phyloP scores from a whole-genome alignment of 176 grass and related monocot species.

The Olyra latifolia region DNA sequence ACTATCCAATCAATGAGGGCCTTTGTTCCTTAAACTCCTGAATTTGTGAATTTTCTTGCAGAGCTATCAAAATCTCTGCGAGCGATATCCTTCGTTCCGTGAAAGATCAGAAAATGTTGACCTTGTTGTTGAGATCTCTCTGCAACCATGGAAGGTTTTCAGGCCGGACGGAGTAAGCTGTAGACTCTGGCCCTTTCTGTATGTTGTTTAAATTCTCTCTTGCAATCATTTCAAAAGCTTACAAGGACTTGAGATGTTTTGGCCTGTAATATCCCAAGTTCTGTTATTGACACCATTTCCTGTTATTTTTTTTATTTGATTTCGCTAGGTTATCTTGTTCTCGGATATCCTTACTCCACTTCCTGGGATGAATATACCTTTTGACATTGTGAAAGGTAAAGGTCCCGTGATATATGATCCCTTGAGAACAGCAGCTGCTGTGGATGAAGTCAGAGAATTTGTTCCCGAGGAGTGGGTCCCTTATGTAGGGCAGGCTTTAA shows the following conservation, averaged over 20 bases:
- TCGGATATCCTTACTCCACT: conserved; percentile 97
- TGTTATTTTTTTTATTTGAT: conserved; percentile 1
- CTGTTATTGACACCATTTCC: not conserved
- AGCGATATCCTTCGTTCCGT: conserved; percentile 88
- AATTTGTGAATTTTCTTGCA: conserved; percentile 30
- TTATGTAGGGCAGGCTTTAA: conserved; percentile 93
- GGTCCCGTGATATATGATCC: conserved; percentile 94
- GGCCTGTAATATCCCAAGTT: not conserved
- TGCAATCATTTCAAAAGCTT: conserved; percentile 10
- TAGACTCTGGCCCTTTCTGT: conserved; percentile 27
- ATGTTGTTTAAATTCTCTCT: conserved; percentile 28
- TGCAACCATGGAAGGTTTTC: conserved; percentile 99
- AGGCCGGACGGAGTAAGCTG: conserved; percentile 87
- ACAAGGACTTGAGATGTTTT: conserved; percentile 18
- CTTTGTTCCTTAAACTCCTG: not conserved
- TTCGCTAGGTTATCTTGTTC: conserved; percentile 83
- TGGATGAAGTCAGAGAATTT: conserved; percentile 91
- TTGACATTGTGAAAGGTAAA: conserved; percentile 99
- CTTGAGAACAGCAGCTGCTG: conserved; percentile 73
- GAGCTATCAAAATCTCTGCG: conserved; percentile 88
- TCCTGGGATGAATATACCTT: conserved; percentile 99
- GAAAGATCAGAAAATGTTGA: conserved; percentile 99
- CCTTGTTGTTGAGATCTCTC: conserved; percentile 96
- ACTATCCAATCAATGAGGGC: not conserved
- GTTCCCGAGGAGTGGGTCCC: conserved; percentile 86